phyloP scores from a whole-genome alignment of 2,329 filamentous ascomycete species.

The Fusarium brachygibbosum region DNA sequence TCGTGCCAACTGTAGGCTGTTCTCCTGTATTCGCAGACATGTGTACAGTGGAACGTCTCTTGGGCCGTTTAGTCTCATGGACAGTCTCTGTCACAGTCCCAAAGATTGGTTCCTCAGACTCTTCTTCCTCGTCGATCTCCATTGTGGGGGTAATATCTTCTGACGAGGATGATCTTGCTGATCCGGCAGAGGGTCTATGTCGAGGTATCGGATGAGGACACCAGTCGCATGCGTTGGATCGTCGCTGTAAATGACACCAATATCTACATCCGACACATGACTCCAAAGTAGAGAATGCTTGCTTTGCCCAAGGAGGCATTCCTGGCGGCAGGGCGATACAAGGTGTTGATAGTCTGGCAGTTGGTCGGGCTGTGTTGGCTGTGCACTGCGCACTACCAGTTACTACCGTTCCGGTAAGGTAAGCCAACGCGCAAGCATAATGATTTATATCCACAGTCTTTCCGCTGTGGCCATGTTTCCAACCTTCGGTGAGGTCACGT shows the following conservation, averaged over 20 bases:
- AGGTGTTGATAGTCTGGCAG: constrained; percentile 42
- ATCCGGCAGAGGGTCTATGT: background rate
- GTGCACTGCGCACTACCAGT: constrained; percentile 39
- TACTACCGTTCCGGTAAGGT: constrained; percentile 50
- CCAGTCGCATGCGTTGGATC: constrained; percentile 49
- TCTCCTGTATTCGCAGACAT: background rate
- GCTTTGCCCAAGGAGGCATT: constrained; percentile 36
- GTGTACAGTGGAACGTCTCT: background rate
- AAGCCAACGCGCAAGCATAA: constrained; percentile 53
- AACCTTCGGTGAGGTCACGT: constrained; percentile 47
- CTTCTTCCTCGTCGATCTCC: constrained; percentile 16
- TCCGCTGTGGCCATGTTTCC: constrained; percentile 44
- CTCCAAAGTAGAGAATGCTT: constrained; percentile 36
- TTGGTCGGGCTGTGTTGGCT: constrained; percentile 18
- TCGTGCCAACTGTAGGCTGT: background rate
- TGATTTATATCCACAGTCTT: constrained; percentile 36
- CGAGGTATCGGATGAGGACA: background rate
- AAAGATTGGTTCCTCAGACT: background rate
- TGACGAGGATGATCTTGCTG: constrained; percentile 11
- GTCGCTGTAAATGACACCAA: constrained; percentile 43
- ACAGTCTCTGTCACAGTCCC: background rate
- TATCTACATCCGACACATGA: constrained; percentile 54
- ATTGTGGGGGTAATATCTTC: constrained; percentile 6
- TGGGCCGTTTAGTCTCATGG: background rate
- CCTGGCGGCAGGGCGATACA: constrained; percentile 49